Base-by-base conservation (phyloP, 768 basidiomycete species). In the Favolaschia claudopus region DNA sequence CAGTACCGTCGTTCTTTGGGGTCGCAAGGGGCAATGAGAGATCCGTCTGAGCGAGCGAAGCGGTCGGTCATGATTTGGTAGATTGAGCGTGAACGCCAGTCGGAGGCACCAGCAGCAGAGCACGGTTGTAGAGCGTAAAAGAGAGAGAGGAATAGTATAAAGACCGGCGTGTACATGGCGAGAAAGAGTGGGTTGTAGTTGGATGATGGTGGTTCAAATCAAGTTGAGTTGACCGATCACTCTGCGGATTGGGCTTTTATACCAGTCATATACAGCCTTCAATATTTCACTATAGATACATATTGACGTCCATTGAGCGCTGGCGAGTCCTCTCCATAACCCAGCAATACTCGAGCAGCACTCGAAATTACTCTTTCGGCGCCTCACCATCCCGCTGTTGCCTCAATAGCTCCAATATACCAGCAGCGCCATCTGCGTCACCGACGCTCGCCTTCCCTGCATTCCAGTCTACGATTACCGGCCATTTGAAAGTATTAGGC, bases 401-500 rank as follows among this genome's bases (percentile, higher is more conserved):
- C 66, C 90, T 76, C 53, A 93, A 60, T 25, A 73, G 77, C 62
- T 93, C 91, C 68, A 93, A 66, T 15, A 93, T 88, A 2, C 69
- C 67, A 51, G 81, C 83, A n/a, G 91, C 91, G 19, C 87, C 86
- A 7, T 90, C 88, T 17, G 87, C 76, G 58, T 89, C 85, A 0
- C 91, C 91, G 0, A 92, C 73, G 19, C 81, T 81, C 10, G 85
- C 89, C 37, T 79, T 79, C 1, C 91, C 91, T 22, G 78, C 81
- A 15, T 77, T 73, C 91, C 91, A 93, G 64, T 93, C 86, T 2
- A 93, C 91, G 0, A 93, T 89, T 42, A 93, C 82, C 0, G 91
- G 91, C 90, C 89, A 93, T 62, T 86, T 90, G 63, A 92, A 72
- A 15, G 83, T 85, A 14, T 77, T 78, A 1, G 86, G 88, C 55